Evolutionary conservation across 768 basidiomycete species (phyloP), one percentile per base, ranked within the genome.

Genomic region (Mycena leptocephala): DNA sequence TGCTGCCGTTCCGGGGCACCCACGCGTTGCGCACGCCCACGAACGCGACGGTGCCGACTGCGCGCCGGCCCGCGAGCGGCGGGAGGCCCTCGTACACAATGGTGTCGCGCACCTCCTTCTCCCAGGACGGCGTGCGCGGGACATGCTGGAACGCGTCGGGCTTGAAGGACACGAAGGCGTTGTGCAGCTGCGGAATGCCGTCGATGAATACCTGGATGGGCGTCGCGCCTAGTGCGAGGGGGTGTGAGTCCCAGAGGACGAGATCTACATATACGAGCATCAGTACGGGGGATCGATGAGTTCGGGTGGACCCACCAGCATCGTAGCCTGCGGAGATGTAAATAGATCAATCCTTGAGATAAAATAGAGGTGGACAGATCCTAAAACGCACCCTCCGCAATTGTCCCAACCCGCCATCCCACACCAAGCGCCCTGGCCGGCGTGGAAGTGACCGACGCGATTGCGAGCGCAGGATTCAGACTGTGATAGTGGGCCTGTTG

Each of bases 151-250:
- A 87, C 1, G 81, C 79, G 0, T 78, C 73, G 0, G 90, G 88
- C 81, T 95, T 95, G 7, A 75, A 66, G 2, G 85, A 65, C 1
- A 82, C 43, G 84, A 74, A 0, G 92, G 85, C 24, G 3, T 81
- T 30, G 6, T 79, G 65, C 22, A 88, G 80, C 82, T 97, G 96
- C 0, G 92, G 82, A 70, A 97, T 94, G 14, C 96, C 96, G 78
- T 97, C 96, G 69, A 97, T 93, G 83, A 90, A 96, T 0, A 96
- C 95, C 79, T 97, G 95, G 5, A 86, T 83, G 0, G 96, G 96
- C 1, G 95, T 96, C 0, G 96, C 93, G 26, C 95, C 96, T 5
- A 97, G 87, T 0, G 90, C 81, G 30, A 97, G 88, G 0, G 96
- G 96, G 82, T 96, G 95, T 5, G 91, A 91, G 73, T 95, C 93